phyloP scores from a whole-genome alignment of 2,329 filamentous ascomycete genomes.

The Penicillium digitatum region DNA sequence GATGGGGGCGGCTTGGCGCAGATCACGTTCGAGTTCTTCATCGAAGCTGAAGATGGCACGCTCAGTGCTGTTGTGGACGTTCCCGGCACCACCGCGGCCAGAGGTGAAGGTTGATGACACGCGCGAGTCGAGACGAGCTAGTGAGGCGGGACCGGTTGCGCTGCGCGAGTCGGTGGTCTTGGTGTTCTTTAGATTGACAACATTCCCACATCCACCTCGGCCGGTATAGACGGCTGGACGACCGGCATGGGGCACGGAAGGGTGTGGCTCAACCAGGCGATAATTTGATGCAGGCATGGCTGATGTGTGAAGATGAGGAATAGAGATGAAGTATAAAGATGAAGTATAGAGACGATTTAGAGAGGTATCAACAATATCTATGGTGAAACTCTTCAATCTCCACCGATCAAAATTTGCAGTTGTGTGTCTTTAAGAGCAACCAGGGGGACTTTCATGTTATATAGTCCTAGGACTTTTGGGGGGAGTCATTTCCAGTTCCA shows the following conservation, averaged over 20 bases:
- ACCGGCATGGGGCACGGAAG: conserved; percentile 49
- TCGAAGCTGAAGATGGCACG: conserved; percentile 64
- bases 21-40: conserved; percentile 59
- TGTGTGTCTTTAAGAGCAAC: conserved; percentile 9
- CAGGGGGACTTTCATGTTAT: conserved; percentile 15
- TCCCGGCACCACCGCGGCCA: conserved; percentile 56
- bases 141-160: conserved; percentile 48
- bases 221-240: conserved; percentile 52
- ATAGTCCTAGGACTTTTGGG: conserved; percentile 15
- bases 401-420: conserved; percentile 2
- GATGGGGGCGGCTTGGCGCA: conserved; percentile 55
- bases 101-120: conserved; percentile 40
- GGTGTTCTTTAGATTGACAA: conserved; percentile 51
- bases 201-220: conserved; percentile 58
- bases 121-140: conserved; percentile 48
- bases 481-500: conserved; percentile 16
- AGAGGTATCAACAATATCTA: conserved; percentile 3
- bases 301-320: conserved; percentile 8
- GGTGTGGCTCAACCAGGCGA: conserved; percentile 60
- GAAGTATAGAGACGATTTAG: conserved; percentile 6
- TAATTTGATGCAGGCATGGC: conserved; percentile 43
- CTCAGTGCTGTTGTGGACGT: conserved; percentile 51
- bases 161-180: conserved; percentile 47
- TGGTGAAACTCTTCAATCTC: conserved; percentile 5
- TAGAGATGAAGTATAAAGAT: conserved; percentile 8